Conservation (phyloP, 495 filamentous ascomycete genomes). For the Parachaetomium inaequale region DNA sequence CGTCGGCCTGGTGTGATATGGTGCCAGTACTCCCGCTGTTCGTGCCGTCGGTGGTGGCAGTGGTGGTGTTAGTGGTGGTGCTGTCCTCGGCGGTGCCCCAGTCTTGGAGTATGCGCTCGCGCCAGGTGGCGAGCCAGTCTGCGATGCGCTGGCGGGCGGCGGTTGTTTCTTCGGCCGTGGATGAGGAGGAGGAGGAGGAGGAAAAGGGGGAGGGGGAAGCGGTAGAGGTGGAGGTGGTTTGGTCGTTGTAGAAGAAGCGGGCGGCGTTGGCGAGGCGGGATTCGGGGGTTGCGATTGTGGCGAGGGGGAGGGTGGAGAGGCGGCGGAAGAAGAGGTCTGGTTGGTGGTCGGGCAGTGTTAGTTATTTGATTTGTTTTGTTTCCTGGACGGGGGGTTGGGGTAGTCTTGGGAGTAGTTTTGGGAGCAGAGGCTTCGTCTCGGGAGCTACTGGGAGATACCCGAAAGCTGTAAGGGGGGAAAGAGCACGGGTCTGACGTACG, state of each 20-base stretch:
- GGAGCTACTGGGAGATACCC: too few species aligned
- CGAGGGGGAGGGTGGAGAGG: constrained; percentile 56
- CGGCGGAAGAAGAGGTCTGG: constrained; percentile 84
- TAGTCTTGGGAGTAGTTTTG: too few species aligned
- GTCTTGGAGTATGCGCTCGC: constrained; percentile 62
- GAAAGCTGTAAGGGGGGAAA: too few species aligned
- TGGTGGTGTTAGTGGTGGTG: not conserved
- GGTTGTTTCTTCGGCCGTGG: constrained; percentile 27
- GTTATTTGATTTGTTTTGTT: too few species aligned
- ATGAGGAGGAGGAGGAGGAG: too few species aligned
- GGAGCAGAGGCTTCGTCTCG: too few species aligned
- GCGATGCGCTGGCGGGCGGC: constrained; percentile 61
- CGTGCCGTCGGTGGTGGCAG: not conserved
- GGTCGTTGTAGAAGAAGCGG: constrained; percentile 53
- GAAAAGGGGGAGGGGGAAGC: too few species aligned
- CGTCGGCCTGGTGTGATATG: constrained; percentile 49
- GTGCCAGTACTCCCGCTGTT: not conserved
- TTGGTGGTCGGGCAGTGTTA: too few species aligned
- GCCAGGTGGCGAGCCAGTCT: constrained; percentile 74
- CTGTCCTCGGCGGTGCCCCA: constrained; percentile 51
- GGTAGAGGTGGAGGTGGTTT: constrained; percentile 43
- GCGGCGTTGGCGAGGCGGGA: constrained; percentile 54
- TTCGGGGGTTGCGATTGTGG: constrained; percentile 58
- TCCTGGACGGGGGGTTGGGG: too few species aligned
- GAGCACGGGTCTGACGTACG: too few species aligned